Evolutionary conservation across 371 early-diverging fungal species (phyloP).

Genomic region (Mortierella sp.): DNA sequence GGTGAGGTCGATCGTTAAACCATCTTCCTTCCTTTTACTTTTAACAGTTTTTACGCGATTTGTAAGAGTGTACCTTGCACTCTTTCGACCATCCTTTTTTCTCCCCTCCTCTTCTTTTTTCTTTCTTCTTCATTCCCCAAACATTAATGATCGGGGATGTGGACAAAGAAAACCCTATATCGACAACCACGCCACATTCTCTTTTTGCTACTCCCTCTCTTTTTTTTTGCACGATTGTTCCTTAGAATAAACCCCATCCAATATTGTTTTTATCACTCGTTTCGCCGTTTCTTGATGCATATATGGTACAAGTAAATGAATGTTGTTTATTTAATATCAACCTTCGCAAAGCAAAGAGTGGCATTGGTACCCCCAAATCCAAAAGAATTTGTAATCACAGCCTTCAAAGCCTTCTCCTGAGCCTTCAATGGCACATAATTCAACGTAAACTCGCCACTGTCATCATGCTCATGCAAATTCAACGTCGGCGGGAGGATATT

Average conservation of each 20-base stretch:
- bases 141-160: conserved; percentile 4
- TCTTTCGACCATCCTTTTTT: conserved; percentile 1
- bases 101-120: not conserved
- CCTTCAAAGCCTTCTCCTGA: conserved; percentile 72
- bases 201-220: not conserved
- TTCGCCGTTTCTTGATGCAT: not conserved
- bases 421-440: conserved; percentile 82
- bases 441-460: conserved; percentile 73
- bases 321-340: conserved; percentile 33
- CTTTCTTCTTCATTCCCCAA: not conserved
- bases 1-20: conserved; percentile 88
- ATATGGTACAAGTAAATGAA: not conserved
- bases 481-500: conserved; percentile 87
- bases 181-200: not conserved
- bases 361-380: conserved; percentile 98
- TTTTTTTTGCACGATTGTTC: conserved; percentile 23
- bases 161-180: not conserved
- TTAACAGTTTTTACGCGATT: not conserved
- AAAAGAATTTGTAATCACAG: conserved; percentile 93
- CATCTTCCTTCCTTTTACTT: not conserved
- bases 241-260: conserved; percentile 31
- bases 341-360: conserved; percentile 79
- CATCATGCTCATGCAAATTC: conserved; percentile 76
- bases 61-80: not conserved
- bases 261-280: not conserved